A percentile compares a stretch with the other conserved stretches of the same genome.
Conservation (phyloP, 1,139 yeast genomes). For the Protomyces pachydermus region DNA sequence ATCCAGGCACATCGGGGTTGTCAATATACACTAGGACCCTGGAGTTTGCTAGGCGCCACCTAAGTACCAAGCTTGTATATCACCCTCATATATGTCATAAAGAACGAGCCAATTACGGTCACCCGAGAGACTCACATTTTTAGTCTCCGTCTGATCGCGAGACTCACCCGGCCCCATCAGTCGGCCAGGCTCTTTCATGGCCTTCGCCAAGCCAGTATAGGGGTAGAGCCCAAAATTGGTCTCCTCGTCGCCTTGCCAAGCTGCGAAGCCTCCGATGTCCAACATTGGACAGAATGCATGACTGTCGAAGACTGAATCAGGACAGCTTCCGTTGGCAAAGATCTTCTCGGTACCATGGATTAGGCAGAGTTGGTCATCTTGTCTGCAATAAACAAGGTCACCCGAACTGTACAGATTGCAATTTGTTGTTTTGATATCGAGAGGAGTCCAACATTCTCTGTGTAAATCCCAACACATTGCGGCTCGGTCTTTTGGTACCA, state of each 20-base stretch:
- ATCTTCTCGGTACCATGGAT: not conserved
- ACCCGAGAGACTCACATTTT: not conserved
- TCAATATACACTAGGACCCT: too few relatives aligned
- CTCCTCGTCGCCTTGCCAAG: not conserved
- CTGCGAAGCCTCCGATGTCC: not conserved
- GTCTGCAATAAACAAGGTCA: not conserved
- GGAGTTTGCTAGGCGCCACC: not conserved
- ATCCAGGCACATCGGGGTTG: too few relatives aligned
- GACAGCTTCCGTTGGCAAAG: not conserved
- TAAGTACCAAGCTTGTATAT: not conserved
- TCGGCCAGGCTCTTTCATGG: slow-evolving; percentile 10
- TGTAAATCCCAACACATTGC: not conserved
- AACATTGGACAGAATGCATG: not conserved
- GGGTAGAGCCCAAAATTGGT: not conserved
- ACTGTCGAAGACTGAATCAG: too few relatives aligned
- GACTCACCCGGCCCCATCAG: slow-evolving; percentile 16
- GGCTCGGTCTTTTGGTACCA: not conserved
- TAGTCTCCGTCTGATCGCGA: slow-evolving; percentile 3
- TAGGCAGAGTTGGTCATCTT: not conserved
- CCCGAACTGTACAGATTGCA: not conserved
- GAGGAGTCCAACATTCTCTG: not conserved
- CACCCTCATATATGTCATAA: not conserved
- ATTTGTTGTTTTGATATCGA: not conserved
- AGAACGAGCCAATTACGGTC: not conserved
- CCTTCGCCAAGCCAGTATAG: not conserved